A percentile compares a stretch with the other conserved stretches of the same genome.
Conservation (phyloP, 1,284 basidiomycete species). For the Ceratobasidium sp. region DNA sequence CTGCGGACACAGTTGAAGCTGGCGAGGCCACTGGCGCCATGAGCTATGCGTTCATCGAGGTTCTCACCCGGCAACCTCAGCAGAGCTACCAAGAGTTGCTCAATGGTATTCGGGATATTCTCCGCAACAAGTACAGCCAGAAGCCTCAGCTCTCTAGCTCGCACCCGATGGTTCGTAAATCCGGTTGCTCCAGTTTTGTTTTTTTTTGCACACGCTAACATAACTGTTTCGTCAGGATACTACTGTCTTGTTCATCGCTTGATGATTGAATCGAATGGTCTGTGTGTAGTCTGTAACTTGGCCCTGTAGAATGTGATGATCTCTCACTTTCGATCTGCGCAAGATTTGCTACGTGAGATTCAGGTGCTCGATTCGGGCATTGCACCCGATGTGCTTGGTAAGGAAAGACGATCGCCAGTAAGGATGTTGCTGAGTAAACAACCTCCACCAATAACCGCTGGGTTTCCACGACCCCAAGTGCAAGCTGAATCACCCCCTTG, state of each 20-base stretch:
- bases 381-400: slow-evolving; percentile 17
- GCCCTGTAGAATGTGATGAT: slow-evolving; percentile 20
- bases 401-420: slow-evolving; percentile 26
- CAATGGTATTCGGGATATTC: slow-evolving; percentile 66
- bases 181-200: not conserved
- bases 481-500: not conserved
- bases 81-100: slow-evolving; percentile 85
- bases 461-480: slow-evolving; percentile 1
- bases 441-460: slow-evolving; percentile 10
- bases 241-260: slow-evolving; percentile 46
- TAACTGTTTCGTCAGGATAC: slow-evolving; percentile 41
- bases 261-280: slow-evolving; percentile 8
- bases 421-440: slow-evolving; percentile 6
- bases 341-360: too few species aligned
- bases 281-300: slow-evolving; percentile 17
- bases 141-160: slow-evolving; percentile 84
- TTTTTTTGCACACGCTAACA: not conserved
- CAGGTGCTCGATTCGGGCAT: not conserved
- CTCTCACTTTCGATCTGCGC: too few species aligned
- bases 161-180: slow-evolving; percentile 70
- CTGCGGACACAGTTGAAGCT: slow-evolving; percentile 84
- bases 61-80: slow-evolving; percentile 67
- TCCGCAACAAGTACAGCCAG: slow-evolving; percentile 76
- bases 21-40: slow-evolving; percentile 88
- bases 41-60: slow-evolving; percentile 78